Evolutionary conservation across 2,329 filamentous ascomycete genomes (phyloP), one percentile per base, ranked within the genome.

Genomic region (Phialocephala sp.): DNA sequence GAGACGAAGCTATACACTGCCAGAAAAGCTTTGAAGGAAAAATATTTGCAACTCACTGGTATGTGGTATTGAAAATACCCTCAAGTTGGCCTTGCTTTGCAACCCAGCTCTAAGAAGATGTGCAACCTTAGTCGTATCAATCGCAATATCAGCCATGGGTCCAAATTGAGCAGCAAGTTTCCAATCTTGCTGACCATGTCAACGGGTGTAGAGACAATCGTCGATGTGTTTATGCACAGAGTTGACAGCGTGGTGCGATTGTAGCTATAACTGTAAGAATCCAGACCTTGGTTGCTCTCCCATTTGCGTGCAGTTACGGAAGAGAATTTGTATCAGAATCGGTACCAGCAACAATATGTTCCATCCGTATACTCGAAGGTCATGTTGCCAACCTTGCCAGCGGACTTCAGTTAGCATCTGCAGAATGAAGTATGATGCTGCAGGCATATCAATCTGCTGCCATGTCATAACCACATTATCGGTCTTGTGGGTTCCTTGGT

Each of bases 221-320:
- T 78, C 8, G 73, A 77, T 0, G 84, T 82, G 50, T 82, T 85
- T 80, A 88, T 83, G 72, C 87, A 87, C 11, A 77, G 78, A 0
- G 70, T 72, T 1, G 76, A 71, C 0, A 81, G 78, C 0, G 85
- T 89, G 1, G 84, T 84, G 8, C 81, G 78, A 72, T 89, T 88
- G 75, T 84, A 88, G 2, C 85, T 86, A 69, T 88, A 88, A 67
- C 78, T 81, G 70, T 80, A 87, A 0, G 86, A 85, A 69, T 88
- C 86, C 83, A 89, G 85, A 43, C 86, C 86, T 50, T 80, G 79
- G 74, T 83, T 88, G 47, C 77, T 82, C 75, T 88, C 86, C 85
- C 85, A 89, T 74, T 88, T 88, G 35, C 84, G 78, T 37, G 77
- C 73, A 73, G 86, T 84, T 9, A 82, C 80, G 2, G 81, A 79